A percentile compares a stretch with the other conserved stretches of the same genome.
Conservation (phyloP, 2,329 filamentous ascomycete species). For the Truncatella angustata region DNA sequence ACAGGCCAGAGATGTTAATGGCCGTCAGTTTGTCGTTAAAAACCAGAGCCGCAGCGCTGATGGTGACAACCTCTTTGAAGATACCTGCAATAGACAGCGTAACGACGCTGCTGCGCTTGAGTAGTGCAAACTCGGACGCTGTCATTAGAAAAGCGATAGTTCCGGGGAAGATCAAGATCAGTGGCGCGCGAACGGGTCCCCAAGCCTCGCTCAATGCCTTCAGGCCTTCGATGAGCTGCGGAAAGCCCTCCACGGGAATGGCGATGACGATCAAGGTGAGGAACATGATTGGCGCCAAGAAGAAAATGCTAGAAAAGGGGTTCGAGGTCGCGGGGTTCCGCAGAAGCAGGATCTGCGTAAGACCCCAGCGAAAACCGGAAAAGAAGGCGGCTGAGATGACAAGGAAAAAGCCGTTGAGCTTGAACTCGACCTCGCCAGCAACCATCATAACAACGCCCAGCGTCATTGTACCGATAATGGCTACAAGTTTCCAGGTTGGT, state of each 20-base stretch:
- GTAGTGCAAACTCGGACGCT: slow-evolving; percentile 87
- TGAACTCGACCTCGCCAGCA: slow-evolving; percentile 88
- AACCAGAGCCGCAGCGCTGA: slow-evolving; percentile 79
- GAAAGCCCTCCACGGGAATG: slow-evolving; percentile 79
- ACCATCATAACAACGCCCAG: slow-evolving; percentile 97
- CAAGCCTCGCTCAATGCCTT: slow-evolving; percentile 61
- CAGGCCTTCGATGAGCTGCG: slow-evolving; percentile 65
- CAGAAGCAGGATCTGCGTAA: slow-evolving; percentile 94
- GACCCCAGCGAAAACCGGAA: slow-evolving; percentile 94
- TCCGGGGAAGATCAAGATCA: slow-evolving; percentile 85
- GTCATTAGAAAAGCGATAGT: slow-evolving; percentile 95
- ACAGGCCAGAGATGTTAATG: slow-evolving; percentile 81
- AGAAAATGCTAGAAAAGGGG: slow-evolving; percentile 95
- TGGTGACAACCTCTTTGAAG: slow-evolving; percentile 98
- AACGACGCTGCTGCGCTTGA: slow-evolving; percentile 93
- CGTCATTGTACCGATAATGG: slow-evolving; percentile 91
- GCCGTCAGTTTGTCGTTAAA: slow-evolving; percentile 86
- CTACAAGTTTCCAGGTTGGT: slow-evolving; percentile 80
- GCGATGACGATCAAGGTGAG: slow-evolving; percentile 75
- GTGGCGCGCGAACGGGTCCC: slow-evolving; percentile 63
- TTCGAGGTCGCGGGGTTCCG: slow-evolving; percentile 94
- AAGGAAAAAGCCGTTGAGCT: slow-evolving; percentile 80
- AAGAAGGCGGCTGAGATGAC: slow-evolving; percentile 94
- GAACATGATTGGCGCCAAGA: slow-evolving; percentile 97
- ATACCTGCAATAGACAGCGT: slow-evolving; percentile 96